Evolutionary conservation across 768 basidiomycete genomes (phyloP), one percentile per base, ranked within the genome.

Genomic region (Russula foetens): DNA sequence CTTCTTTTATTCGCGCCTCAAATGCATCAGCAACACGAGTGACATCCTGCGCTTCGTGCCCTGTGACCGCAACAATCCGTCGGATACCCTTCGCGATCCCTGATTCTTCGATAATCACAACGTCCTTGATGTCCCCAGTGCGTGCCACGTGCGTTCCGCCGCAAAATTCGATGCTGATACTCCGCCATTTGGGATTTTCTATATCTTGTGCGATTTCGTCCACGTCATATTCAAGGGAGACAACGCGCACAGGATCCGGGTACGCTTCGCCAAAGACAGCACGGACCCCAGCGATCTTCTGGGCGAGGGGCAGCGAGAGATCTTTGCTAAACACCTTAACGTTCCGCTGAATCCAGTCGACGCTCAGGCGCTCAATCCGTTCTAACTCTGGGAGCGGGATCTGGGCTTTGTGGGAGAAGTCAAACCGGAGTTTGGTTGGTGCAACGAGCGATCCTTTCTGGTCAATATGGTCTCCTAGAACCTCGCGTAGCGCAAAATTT

Each of bases 61-160:
- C 96, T 0, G 97, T 98, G 53, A 99, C 86, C 39, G 93, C 97
- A 51, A 90, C 86, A 59, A 99, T 86, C 39, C 97, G 84, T 52
- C 97, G 87, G 64, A 98, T 96, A 43, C 97, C 97, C 76, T 98
- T 98, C 7, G 97, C 97, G 67, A 98, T 98, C 35, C 95, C 95
- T 4, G 90, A 90, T 72, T 98, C 97, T 69, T 98, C 97, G 6
- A 83, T 87, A 63, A 99, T 89, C 29, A 95, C 86, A 71, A 99
- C 89, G 70, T 92, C 88, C 74, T 96, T 95, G 80, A 99, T 98
- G 67, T 95, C 92, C 19, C 95, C 92, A 0, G 97, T 99, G 74
- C 86, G 90, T n/a, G 84, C 82, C 56, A 99, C 97, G 71, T 99
- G 97, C 84, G 97, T 99, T 73, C 97, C 97, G 73, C 97, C 97